Percentiles rank a stretch among this genome's conserved stretches.
Evolutionary conservation across 2,329 filamentous ascomycete species (phyloP).

Genomic region (Trichoderma aggressivum): DNA sequence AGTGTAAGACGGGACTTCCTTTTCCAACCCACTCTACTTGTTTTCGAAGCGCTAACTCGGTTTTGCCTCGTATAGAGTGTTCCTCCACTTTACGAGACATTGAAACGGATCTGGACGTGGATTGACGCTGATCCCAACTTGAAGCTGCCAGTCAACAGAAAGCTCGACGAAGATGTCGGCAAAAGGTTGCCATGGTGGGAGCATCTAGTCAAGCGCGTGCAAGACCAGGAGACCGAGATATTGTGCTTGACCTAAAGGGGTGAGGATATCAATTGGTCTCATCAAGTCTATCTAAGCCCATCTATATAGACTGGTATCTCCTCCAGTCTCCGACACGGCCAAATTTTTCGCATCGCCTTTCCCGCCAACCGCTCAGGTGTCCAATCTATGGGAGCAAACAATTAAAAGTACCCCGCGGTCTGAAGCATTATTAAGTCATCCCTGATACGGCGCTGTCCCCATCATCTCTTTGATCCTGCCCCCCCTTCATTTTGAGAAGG

Average conservation of each 20-base stretch:
- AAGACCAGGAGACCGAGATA: slow-evolving; percentile 33
- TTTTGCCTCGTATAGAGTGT: slow-evolving; percentile 35
- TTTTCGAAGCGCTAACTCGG: background rate
- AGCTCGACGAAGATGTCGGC: slow-evolving; percentile 26
- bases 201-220: slow-evolving; percentile 34
- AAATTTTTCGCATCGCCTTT: background rate
- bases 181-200: slow-evolving; percentile 41
- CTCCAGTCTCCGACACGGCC: background rate
- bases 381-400: background rate
- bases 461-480: slow-evolving; percentile 33
- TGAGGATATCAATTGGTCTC: background rate
- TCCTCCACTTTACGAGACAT: slow-evolving; percentile 35
- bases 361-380: background rate
- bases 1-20: slow-evolving; percentile 34
- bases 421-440: background rate
- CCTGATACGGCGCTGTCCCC: slow-evolving; percentile 39
- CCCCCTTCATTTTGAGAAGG: slow-evolving; percentile 33
- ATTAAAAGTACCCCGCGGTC: no score
- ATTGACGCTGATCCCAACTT: slow-evolving; percentile 30
- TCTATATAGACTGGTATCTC: background rate
- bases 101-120: slow-evolving; percentile 37
- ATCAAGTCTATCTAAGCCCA: background rate
- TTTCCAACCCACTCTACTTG: background rate
- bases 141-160: slow-evolving; percentile 12
- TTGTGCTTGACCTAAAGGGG: slow-evolving; percentile 37